Conservation (phyloP, 2,329 filamentous ascomycete species). For the Mycosphaerella sp. region DNA sequence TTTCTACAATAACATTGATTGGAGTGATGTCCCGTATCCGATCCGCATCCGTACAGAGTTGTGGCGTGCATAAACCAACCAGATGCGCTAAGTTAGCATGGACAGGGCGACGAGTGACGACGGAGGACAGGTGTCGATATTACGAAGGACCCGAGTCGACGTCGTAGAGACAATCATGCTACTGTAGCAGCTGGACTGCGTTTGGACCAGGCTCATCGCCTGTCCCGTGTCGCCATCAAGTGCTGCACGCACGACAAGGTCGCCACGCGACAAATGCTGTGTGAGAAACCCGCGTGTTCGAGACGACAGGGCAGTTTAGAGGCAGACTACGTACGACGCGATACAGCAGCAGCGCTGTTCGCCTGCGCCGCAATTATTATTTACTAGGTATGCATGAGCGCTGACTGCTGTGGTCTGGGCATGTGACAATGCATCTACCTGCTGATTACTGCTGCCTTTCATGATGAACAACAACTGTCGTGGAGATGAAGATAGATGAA, state of each 20-base stretch:
- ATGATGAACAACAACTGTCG: neutral
- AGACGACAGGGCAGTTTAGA: neutral
- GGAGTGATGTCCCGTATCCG: neutral
- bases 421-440: neutral
- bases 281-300: conserved; percentile 11
- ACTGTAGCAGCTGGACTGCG: too few species aligned
- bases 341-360: conserved; percentile 4
- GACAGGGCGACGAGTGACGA: neutral
- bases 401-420: conserved; percentile 4
- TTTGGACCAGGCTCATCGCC: neutral
- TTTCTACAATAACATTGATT: neutral
- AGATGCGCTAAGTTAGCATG: neutral
- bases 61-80: neutral
- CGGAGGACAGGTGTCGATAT: neutral
- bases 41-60: neutral
- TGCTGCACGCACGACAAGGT: conserved; percentile 2
- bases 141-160: neutral
- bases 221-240: neutral
- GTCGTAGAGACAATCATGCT: neutral
- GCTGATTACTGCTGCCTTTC: neutral
- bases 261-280: conserved; percentile 12
- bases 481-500: neutral
- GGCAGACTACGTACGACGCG: conserved; percentile 10
- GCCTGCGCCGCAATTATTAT: neutral
- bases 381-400: conserved; percentile 4